These are phyloP conservation scores for Boletellus ananiceps DNA, from an alignment of 768 basidiomycete species.

Conservation along the genomic window DNA sequence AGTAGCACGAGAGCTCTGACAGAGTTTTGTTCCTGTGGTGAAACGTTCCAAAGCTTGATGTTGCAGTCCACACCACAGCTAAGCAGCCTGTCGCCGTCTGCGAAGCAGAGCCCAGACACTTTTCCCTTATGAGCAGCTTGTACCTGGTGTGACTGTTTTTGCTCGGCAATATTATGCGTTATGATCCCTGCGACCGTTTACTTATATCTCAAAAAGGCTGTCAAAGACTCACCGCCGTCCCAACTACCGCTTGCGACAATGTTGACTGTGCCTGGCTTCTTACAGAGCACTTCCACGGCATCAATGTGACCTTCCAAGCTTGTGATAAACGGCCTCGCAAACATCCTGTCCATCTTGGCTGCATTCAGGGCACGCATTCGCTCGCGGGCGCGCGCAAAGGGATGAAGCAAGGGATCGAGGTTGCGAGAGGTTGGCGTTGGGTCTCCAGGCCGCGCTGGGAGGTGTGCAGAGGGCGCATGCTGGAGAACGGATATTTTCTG, in stretches of 20 bases:
- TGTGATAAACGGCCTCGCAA: slow-evolving; percentile 94
- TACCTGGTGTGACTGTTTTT: slow-evolving; percentile 50
- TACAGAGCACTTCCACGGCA: slow-evolving; percentile 82
- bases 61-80: slow-evolving; percentile 82
- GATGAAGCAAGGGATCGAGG: slow-evolving; percentile 92
- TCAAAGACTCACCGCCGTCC: slow-evolving; percentile 75
- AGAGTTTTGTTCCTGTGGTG: slow-evolving; percentile 33
- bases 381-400: slow-evolving; percentile 89
- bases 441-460: slow-evolving; percentile 73
- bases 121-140: slow-evolving; percentile 80
- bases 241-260: slow-evolving; percentile 89
- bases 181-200: slow-evolving; percentile 58
- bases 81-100: slow-evolving; percentile 55
- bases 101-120: slow-evolving; percentile 77
- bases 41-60: slow-evolving; percentile 75
- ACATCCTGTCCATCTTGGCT: slow-evolving; percentile 94
- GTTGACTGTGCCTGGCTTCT: slow-evolving; percentile 67
- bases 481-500: slow-evolving; percentile 87
- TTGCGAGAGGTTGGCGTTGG: slow-evolving; percentile 88
- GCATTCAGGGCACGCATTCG: slow-evolving; percentile 92
- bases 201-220: not conserved
- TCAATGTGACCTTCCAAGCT: slow-evolving; percentile 90
- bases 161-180: slow-evolving; percentile 70
- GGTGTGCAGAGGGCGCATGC: slow-evolving; percentile 71
- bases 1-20: slow-evolving; percentile 27